These are phyloP conservation scores for Cucumis melo DNA, from an alignment of 306 rosid species.

Conservation along the genomic window DNA sequence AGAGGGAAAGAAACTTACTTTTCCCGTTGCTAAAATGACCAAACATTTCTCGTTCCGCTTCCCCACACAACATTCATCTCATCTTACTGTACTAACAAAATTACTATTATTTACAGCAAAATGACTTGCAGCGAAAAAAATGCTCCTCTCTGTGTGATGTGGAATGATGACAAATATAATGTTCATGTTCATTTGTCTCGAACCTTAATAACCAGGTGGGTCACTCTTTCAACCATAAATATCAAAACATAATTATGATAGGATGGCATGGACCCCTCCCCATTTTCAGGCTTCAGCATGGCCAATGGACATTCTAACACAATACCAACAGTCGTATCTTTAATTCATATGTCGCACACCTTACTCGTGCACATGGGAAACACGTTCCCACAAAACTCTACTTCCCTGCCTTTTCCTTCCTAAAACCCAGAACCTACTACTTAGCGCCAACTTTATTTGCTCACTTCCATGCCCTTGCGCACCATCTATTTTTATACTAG, in stretches of 20 bases:
- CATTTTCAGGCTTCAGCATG: neutral
- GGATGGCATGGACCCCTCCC: neutral
- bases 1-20: neutral
- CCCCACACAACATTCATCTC: neutral
- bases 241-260: neutral
- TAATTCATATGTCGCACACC: neutral
- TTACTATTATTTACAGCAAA: neutral
- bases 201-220: neutral
- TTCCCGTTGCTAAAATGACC: neutral
- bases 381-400: neutral
- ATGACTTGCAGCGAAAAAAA: neutral
- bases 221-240: neutral
- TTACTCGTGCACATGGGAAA: constrained; percentile 5
- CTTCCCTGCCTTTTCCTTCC: neutral
- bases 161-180: neutral
- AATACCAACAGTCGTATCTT: neutral
- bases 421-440: neutral
- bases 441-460: neutral
- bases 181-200: neutral
- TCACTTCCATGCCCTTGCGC: neutral
- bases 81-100: neutral
- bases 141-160: neutral
- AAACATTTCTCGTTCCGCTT: neutral
- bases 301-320: neutral
- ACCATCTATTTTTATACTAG: neutral